Evolutionary conservation across 345 rosid genomes (phyloP).

Genomic region (Eucalyptus regnans): DNA sequence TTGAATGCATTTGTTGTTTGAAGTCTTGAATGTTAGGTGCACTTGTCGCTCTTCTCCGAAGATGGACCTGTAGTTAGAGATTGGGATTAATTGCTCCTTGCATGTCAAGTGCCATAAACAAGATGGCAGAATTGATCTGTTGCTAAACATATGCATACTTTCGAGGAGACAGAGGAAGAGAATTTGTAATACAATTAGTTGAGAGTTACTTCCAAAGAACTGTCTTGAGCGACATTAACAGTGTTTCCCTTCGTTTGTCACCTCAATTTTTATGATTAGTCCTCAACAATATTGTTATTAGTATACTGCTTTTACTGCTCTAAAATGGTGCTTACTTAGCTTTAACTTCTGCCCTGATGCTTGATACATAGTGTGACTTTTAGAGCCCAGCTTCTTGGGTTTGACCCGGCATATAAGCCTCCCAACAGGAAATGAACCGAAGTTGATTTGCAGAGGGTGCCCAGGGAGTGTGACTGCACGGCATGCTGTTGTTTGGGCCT

Average conservation of each 20-base stretch:
- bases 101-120: not conserved
- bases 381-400: constrained; percentile 2
- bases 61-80: not conserved
- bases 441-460: constrained; percentile 84
- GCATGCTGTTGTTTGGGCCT: constrained; percentile 52
- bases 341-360: not conserved
- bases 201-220: not conserved
- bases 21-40: not conserved
- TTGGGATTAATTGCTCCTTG: not conserved
- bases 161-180: not conserved
- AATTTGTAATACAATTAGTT: not conserved
- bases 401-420: constrained; percentile 27
- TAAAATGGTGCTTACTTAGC: not conserved
- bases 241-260: not conserved
- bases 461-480: constrained; percentile 48
- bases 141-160: not conserved
- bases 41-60: not conserved
- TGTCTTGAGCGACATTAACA: not conserved
- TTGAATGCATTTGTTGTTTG: not conserved
- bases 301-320: not conserved
- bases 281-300: not conserved
- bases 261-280: not conserved
- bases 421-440: constrained; percentile 47
- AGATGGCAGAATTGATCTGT: not conserved
- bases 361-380: not conserved